phyloP scores from a whole-genome alignment of 805 yeast genomes.

The Candida railenensis region DNA sequence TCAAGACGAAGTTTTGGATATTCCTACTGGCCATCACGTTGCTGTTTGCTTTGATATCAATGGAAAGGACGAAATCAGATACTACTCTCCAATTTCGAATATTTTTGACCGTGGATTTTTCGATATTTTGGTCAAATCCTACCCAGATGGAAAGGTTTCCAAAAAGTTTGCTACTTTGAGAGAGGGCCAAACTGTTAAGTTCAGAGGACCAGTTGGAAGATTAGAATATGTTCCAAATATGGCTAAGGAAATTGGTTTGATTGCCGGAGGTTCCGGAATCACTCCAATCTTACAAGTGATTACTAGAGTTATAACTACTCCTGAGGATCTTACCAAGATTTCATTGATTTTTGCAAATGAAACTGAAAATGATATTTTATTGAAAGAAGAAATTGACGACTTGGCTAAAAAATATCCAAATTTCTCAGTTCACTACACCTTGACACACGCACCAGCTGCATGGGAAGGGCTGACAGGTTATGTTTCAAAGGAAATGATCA shows the following conservation, averaged over 20 bases:
- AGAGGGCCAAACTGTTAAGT: slow-evolving; percentile 65
- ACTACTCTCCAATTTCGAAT: slow-evolving; percentile 76
- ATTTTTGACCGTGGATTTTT: slow-evolving; percentile 70
- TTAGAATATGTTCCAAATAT: slow-evolving; percentile 57
- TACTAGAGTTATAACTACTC: slow-evolving; percentile 65
- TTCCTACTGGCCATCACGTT: slow-evolving; percentile 76
- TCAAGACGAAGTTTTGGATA: slow-evolving; percentile 57
- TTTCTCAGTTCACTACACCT: slow-evolving; percentile 58
- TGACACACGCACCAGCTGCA: slow-evolving; percentile 46
- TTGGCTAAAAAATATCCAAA: slow-evolving; percentile 61
- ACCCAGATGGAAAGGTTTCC: slow-evolving; percentile 69
- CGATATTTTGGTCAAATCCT: slow-evolving; percentile 75
- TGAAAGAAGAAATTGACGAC: slow-evolving; percentile 72
- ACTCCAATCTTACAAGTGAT: slow-evolving; percentile 86
- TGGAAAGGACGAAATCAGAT: slow-evolving; percentile 57
- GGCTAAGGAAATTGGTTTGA: slow-evolving; percentile 61
- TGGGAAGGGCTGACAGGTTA: slow-evolving; percentile 65
- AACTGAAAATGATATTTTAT: slow-evolving; percentile 71
- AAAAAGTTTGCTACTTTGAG: slow-evolving; percentile 60
- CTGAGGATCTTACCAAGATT: slow-evolving; percentile 62
- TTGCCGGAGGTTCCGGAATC: slow-evolving; percentile 88
- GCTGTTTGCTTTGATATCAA: slow-evolving; percentile 54
- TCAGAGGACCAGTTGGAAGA: slow-evolving; percentile 80
- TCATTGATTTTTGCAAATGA: slow-evolving; percentile 70
- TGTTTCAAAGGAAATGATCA: slow-evolving; percentile 57